phyloP scores from a whole-genome alignment of 768 basidiomycete species.

The Piloderma croceum region DNA sequence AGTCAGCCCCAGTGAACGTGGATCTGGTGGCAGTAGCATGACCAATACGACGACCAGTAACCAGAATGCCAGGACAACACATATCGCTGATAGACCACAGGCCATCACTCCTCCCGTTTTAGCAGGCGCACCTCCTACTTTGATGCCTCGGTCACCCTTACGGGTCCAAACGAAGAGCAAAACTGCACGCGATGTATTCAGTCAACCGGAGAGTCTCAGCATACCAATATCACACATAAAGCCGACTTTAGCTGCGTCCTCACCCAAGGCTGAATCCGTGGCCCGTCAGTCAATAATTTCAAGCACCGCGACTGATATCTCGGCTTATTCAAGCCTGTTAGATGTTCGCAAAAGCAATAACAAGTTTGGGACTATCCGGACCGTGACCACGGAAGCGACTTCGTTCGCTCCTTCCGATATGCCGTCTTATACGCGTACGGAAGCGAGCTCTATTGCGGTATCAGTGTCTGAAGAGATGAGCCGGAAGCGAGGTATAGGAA shows the following conservation, averaged over 20 bases:
- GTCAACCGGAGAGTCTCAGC: too few species aligned
- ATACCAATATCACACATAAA: too few species aligned
- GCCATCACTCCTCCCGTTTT: too few species aligned
- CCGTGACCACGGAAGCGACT: slow-evolving; percentile 78
- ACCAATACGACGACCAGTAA: slow-evolving; percentile 24
- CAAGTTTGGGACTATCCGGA: slow-evolving; percentile 75
- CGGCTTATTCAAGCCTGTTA: slow-evolving; percentile 58
- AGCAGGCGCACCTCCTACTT: not conserved
- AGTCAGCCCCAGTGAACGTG: slow-evolving; percentile 51
- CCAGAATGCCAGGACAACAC: slow-evolving; percentile 8
- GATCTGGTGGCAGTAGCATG: slow-evolving; percentile 23
- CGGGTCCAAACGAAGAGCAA: slow-evolving; percentile 32
- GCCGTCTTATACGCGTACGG: slow-evolving; percentile 60
- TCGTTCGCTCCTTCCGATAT: slow-evolving; percentile 55
- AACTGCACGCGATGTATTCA: slow-evolving; percentile 6
- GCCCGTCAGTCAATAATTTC: slow-evolving; percentile 61
- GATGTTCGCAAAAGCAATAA: slow-evolving; percentile 47
- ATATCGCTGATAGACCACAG: too few species aligned
- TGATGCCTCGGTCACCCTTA: slow-evolving; percentile 45
- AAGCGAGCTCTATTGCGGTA: slow-evolving; percentile 53
- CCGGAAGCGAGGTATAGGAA: slow-evolving; percentile 32
- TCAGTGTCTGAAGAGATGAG: slow-evolving; percentile 38
- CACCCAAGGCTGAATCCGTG: slow-evolving; percentile 28
- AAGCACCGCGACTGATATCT: slow-evolving; percentile 53
- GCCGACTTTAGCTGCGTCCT: not conserved